phyloP scores from a whole-genome alignment of 2,329 filamentous ascomycete species.

The Colletotrichum abscissum region DNA sequence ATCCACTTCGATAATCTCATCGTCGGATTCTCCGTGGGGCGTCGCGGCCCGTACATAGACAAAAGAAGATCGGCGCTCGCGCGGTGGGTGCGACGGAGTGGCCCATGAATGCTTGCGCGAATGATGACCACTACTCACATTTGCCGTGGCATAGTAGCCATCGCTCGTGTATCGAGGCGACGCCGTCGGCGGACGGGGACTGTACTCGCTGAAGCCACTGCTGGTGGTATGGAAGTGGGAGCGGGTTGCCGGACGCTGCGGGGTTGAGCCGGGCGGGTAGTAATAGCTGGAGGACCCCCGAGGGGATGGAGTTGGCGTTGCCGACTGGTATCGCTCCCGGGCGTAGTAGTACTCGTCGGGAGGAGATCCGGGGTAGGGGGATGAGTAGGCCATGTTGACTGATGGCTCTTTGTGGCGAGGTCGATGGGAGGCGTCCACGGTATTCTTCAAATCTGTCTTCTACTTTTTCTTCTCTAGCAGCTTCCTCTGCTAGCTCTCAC shows the following conservation, averaged over 20 bases:
- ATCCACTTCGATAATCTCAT: conserved; percentile 67
- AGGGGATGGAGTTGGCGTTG: conserved; percentile 68
- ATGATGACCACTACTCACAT: conserved; percentile 69
- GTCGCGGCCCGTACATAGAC: conserved; percentile 67
- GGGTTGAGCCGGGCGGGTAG: conserved; percentile 58
- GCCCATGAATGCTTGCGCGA: conserved; percentile 61
- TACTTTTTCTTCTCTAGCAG: conserved; percentile 30
- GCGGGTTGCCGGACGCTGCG: conserved; percentile 65
- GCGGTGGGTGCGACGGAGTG: conserved; percentile 56
- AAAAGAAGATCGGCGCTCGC: conserved; percentile 67
- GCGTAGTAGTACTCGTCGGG: conserved; percentile 65
- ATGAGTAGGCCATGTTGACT: conserved; percentile 47
- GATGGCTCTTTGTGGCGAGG: conserved; percentile 45
- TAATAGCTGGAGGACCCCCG: conserved; percentile 62
- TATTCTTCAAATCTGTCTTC: conserved; percentile 8
- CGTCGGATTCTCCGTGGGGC: conserved; percentile 72
- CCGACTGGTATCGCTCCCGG: conserved; percentile 61
- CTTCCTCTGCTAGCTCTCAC: conserved; percentile 32
- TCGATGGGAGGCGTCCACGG: conserved; percentile 43
- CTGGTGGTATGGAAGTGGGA: conserved; percentile 60
- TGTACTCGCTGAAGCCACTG: conserved; percentile 54
- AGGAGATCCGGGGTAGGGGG: conserved; percentile 58
- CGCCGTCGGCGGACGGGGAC: conserved; percentile 61
- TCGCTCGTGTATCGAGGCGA: conserved; percentile 72
- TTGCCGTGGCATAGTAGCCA: conserved; percentile 72